phyloP scores from a whole-genome alignment of 495 filamentous ascomycete species.

The Aspergillus incahuasiensis region DNA sequence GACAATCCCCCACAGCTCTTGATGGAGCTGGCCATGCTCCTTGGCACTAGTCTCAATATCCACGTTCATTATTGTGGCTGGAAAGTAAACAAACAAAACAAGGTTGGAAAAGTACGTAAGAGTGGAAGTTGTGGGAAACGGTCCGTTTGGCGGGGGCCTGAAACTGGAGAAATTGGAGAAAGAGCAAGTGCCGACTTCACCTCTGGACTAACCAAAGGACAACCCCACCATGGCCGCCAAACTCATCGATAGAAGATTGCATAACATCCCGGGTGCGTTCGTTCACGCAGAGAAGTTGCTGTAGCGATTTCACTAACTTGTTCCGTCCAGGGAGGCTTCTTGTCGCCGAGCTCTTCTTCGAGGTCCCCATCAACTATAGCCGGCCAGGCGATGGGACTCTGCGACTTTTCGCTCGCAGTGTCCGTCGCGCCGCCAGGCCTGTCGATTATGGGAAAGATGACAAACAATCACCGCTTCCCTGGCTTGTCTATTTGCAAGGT shows the following conservation, averaged over 20 bases:
- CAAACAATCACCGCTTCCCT: slow-evolving; percentile 48
- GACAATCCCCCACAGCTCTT: slow-evolving; percentile 33
- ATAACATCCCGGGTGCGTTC: slow-evolving; percentile 42
- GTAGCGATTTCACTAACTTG: slow-evolving; percentile 5
- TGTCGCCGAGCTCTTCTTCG: slow-evolving; percentile 78
- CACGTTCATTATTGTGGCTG: slow-evolving; percentile 2
- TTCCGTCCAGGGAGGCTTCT: slow-evolving; percentile 59
- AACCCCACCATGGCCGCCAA: slow-evolving; percentile 35
- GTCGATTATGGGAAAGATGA: slow-evolving; percentile 50
- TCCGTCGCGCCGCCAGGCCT: slow-evolving; percentile 57
- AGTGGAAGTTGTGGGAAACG: slow-evolving; percentile 1
- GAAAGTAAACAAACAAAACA: too few species aligned
- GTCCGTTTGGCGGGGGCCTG: slow-evolving; percentile 4
- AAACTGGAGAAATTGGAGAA: not conserved
- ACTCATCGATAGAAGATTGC: slow-evolving; percentile 38
- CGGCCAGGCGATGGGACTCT: slow-evolving; percentile 57
- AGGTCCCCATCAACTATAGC: slow-evolving; percentile 72
- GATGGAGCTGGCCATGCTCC: slow-evolving; percentile 25
- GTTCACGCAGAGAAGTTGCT: not conserved
- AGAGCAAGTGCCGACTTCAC: not conserved
- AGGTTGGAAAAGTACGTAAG: too few species aligned
- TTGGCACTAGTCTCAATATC: slow-evolving; percentile 7
- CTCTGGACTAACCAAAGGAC: not conserved
- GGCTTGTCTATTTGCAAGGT: slow-evolving; percentile 65
- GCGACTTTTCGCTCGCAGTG: slow-evolving; percentile 71